Evolutionary conservation across 768 basidiomycete genomes (phyloP).

Genomic region (Psilocybe azurescens): DNA sequence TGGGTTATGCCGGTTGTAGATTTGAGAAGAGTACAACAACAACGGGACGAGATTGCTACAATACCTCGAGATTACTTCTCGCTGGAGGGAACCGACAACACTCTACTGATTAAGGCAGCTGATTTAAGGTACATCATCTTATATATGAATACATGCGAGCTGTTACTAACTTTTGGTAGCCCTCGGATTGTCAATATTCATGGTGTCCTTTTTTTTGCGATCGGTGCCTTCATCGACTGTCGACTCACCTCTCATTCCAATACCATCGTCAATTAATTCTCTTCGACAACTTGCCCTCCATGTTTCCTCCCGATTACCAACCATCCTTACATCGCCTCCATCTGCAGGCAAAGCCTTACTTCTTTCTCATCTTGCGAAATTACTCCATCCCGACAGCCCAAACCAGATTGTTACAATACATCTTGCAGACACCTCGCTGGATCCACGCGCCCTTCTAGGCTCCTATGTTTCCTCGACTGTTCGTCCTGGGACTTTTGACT

Average conservation of each 20-base stretch:
- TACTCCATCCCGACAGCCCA: conserved; percentile 60
- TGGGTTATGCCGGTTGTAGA: conserved; percentile 86
- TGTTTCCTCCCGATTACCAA: conserved; percentile 73
- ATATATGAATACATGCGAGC: not conserved
- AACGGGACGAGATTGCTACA: conserved; percentile 50
- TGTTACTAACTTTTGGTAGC: conserved; percentile 41
- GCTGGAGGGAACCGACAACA: conserved; percentile 36
- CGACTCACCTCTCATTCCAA: conserved; percentile 58
- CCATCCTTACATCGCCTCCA: conserved; percentile 82
- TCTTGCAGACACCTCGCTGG: conserved; percentile 93
- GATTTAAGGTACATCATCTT: conserved; percentile 58
- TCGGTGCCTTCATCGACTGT: conserved; percentile 27
- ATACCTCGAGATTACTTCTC: conserved; percentile 52
- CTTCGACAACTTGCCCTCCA: conserved; percentile 69
- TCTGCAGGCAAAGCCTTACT: conserved; percentile 90
- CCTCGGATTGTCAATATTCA: conserved; percentile 63
- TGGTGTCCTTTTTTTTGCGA: conserved; percentile 70
- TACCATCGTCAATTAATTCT: conserved; percentile 60
- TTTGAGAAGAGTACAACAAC: conserved; percentile 57
- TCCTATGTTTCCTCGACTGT: conserved; percentile 90
- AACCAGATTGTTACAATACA: conserved; percentile 87
- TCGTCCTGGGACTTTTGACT: conserved; percentile 89
- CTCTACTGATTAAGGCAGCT: conserved; percentile 40
- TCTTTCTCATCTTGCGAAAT: conserved; percentile 74
- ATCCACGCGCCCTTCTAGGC: conserved; percentile 91